Evolutionary conservation across 2,329 filamentous ascomycete species (phyloP).

Genomic region (Cladophialophora yegresii): DNA sequence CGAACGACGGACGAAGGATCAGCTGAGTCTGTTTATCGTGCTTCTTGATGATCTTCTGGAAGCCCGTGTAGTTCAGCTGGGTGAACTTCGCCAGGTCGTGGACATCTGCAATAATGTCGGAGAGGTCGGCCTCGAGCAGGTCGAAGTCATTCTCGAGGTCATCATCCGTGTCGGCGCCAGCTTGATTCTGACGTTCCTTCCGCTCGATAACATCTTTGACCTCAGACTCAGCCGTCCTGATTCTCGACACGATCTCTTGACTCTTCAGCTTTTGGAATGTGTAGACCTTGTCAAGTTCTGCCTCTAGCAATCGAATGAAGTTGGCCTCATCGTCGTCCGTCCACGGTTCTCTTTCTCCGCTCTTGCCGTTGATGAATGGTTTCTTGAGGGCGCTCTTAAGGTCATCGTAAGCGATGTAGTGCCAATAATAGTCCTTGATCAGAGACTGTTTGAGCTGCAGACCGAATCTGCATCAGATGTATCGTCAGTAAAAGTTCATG

Average conservation of each 20-base stretch:
- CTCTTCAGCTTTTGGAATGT: constrained; percentile 97
- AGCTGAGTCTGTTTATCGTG: constrained; percentile 97
- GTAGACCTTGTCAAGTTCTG: constrained; percentile 95
- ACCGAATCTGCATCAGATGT: constrained; percentile 66
- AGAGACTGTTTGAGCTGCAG: constrained; percentile 94
- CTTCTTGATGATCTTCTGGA: constrained; percentile 99
- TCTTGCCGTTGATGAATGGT: constrained; percentile 59
- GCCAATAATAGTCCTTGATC: constrained; percentile 96
- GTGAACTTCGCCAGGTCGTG: constrained; percentile 98
- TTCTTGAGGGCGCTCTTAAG: constrained; percentile 85
- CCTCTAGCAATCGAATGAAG: constrained; percentile 84
- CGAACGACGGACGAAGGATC: constrained; percentile 94
- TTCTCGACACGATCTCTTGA: constrained; percentile 89
- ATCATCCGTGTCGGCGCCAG: constrained; percentile 41
- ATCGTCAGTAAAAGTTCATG: neutral
- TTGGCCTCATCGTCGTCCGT: constrained; percentile 85
- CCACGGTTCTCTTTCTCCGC: constrained; percentile 67
- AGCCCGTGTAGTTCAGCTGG: constrained; percentile 96
- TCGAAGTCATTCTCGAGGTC: constrained; percentile 84
- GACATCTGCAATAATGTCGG: constrained; percentile 97
- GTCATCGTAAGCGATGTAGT: constrained; percentile 97
- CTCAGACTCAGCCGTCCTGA: constrained; percentile 83
- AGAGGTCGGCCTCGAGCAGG: constrained; percentile 88
- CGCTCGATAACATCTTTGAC: constrained; percentile 82
- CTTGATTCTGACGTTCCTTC: constrained; percentile 57